Conservation (phyloP, 257 asterid genomes). For the Lycium barbarum region DNA sequence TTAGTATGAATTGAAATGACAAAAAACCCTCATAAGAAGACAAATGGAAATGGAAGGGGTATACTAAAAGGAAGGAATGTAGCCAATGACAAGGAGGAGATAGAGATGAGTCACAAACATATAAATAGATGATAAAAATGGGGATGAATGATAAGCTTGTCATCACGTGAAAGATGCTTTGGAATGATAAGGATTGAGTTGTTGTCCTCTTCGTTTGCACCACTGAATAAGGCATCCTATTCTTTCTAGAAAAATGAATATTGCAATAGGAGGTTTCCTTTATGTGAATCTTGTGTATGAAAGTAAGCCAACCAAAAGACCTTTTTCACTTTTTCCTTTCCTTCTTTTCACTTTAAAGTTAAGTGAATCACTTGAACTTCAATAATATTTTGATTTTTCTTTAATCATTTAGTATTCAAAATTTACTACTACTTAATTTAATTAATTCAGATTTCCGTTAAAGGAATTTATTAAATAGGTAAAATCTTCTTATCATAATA, state of each 20-base stretch:
- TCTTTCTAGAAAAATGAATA: neutral
- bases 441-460: too few relatives aligned
- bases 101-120: constrained; percentile 9
- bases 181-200: constrained; percentile 49
- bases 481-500: too few relatives aligned
- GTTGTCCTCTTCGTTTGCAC: constrained; percentile 43
- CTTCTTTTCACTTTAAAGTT: neutral
- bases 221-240: constrained; percentile 27
- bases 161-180: constrained; percentile 75
- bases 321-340: neutral
- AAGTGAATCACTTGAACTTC: neutral
- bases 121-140: constrained; percentile 36
- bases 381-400: too few relatives aligned
- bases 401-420: neutral
- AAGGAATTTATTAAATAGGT: too few relatives aligned
- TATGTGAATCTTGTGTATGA: constrained; percentile 39
- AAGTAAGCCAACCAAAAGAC: constrained; percentile 10
- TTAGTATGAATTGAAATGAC: neutral
- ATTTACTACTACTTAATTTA: neutral
- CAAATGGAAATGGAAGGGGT: neutral
- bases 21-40: neutral
- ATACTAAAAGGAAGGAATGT: neutral
- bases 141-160: constrained; percentile 47
- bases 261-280: constrained; percentile 14
- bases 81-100: neutral